These are phyloP conservation scores for Oenanthe javanica DNA, from an alignment of 140 eudicot species.

Conservation along the genomic window DNA sequence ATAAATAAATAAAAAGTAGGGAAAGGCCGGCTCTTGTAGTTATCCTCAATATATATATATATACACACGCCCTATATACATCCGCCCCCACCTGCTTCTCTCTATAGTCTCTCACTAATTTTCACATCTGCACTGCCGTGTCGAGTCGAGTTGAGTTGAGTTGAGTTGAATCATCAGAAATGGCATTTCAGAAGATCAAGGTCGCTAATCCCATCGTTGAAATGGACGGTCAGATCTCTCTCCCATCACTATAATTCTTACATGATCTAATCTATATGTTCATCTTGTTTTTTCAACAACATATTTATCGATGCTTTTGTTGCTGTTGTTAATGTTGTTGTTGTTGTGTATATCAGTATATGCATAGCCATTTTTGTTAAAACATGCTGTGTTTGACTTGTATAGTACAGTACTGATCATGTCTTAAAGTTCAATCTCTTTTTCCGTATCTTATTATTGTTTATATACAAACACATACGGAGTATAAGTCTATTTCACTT, in stretches of 20 bases:
- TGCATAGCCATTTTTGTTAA: no score
- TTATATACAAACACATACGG: no score
- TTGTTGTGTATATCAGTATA: no score
- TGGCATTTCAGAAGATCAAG: slow-evolving; percentile 15
- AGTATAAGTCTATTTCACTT: no score
- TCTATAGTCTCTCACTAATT: background rate
- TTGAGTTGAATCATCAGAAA: background rate
- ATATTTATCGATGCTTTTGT: no score
- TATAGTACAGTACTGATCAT: no score
- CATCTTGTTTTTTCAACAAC: background rate
- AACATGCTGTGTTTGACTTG: no score
- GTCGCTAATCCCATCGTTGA: slow-evolving; percentile 21
- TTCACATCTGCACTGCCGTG: background rate
- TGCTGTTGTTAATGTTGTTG: no score
- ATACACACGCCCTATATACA: background rate
- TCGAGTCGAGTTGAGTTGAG: background rate
- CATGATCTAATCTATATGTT: background rate
- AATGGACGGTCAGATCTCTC: slow-evolving; percentile 13
- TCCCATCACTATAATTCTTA: background rate
- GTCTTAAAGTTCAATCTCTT: no score
- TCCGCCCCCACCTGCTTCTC: background rate
- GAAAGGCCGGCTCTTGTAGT: background rate
- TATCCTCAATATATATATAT: no score
- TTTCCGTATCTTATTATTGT: no score
- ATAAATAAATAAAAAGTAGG: background rate